Base-by-base conservation (phyloP, 768 basidiomycete species). In the Amanita polypyramis region DNA sequence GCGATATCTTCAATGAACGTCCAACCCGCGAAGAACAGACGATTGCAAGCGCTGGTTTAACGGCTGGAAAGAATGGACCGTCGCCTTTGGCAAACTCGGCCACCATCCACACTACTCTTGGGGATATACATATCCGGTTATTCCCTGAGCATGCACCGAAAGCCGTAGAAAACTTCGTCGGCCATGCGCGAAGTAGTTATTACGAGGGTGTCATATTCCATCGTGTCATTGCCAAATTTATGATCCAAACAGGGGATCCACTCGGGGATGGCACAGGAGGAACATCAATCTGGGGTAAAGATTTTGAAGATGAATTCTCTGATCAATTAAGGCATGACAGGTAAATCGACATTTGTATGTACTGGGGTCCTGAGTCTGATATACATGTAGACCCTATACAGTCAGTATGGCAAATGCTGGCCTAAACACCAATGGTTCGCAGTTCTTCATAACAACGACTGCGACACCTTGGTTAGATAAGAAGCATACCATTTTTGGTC, bases 401-500 rank as follows among this genome's bases (percentile, higher is more conserved):
- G 74, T 97, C 48, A 92, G 89, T 58, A 95, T 96, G 93, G 91
- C 91, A 6, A 93, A 94, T 58, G 88, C 87, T 4, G 94, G 93
- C 3, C 82, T 89, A 5, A 68, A 66, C 38, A 96, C 94, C 30
- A 97, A 97, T 60, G 95, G 93, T 0, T 93, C 89, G 1, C 95
- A 99, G 60, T 99, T 97, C 72, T 99, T 97, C 70, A 91, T 98
- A 61, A 97, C 94, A 6, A 96, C 93, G 4, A 93, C 83, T 2
- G 85, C 93, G 5, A 90, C 88, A 6, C 89, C 92, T 5, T 95
- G 91, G 91, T 68, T 95, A 52, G 91, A 96, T 65, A 84, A 79
- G 63, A 91, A 89, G 56, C 84, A 88, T 60, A 95, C 90, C 0
- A 87, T 97, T 55, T 98, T 98, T 56, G 95, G 94, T 1, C 79